Percentiles rank a stretch among this genome's conserved stretches.
These are phyloP conservation scores for Penstemon davidsonii DNA, from an alignment of 257 asterid species.

Conservation along the genomic window DNA sequence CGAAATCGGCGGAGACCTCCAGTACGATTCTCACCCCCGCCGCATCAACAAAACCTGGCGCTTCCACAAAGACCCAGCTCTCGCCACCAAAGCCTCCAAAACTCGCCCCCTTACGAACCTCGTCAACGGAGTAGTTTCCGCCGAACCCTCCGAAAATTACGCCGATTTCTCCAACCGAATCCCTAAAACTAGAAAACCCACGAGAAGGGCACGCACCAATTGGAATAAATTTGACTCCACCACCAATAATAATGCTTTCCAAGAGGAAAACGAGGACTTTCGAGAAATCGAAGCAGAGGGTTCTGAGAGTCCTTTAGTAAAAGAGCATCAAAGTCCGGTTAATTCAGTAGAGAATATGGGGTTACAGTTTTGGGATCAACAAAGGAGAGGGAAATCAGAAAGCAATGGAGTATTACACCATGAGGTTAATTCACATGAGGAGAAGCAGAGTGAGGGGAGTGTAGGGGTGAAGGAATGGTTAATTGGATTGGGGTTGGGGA, in stretches of 20 bases:
- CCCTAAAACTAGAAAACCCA: slow-evolving; percentile 64
- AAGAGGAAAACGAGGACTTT: slow-evolving; percentile 53
- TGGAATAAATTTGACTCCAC: slow-evolving; percentile 66
- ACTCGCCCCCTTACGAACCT: slow-evolving; percentile 92
- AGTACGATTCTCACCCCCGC: slow-evolving; percentile 60
- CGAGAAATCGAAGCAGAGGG: slow-evolving; percentile 64
- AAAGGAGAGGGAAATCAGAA: slow-evolving; percentile 50
- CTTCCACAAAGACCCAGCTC: slow-evolving; percentile 73
- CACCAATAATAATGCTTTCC: slow-evolving; percentile 31
- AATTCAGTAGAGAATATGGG: slow-evolving; percentile 78
- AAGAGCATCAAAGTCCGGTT: slow-evolving; percentile 71
- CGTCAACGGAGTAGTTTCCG: slow-evolving; percentile 55
- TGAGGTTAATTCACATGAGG: slow-evolving; percentile 46
- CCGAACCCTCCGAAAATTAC: slow-evolving; percentile 36
- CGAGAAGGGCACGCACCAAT: slow-evolving; percentile 73
- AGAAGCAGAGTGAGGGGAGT: slow-evolving; percentile 37
- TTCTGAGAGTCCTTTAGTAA: slow-evolving; percentile 54
- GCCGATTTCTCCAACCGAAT: slow-evolving; percentile 52
- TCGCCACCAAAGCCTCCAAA: slow-evolving; percentile 74
- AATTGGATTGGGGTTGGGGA: slow-evolving; percentile 68
- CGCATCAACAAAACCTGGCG: slow-evolving; percentile 70
- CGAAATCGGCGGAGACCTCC: slow-evolving; percentile 86
- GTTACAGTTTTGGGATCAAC: slow-evolving; percentile 77
- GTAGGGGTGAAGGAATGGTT: slow-evolving; percentile 86
- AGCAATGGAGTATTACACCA: slow-evolving; percentile 51